Evolutionary conservation across 495 filamentous ascomycete genomes (phyloP).

Genomic region (Recurvomyces mirabilis): DNA sequence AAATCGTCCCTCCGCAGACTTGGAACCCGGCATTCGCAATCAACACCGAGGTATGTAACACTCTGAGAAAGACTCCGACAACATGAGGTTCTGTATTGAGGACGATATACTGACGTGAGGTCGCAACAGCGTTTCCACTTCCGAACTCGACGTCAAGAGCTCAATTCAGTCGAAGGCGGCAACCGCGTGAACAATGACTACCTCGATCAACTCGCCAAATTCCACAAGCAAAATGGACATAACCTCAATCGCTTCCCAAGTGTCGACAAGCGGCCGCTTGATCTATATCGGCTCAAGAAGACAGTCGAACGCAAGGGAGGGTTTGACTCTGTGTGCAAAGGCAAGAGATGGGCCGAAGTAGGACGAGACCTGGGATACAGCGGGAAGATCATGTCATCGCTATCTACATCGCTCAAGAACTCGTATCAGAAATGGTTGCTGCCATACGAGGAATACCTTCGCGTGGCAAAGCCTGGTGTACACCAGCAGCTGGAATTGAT

Average conservation of each 20-base stretch:
- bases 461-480: slow-evolving; percentile 87
- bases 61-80: background rate
- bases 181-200: slow-evolving; percentile 94
- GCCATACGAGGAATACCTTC: slow-evolving; percentile 92
- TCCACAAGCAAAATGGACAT: slow-evolving; percentile 91
- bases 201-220: slow-evolving; percentile 87
- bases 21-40: slow-evolving; percentile 96
- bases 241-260: slow-evolving; percentile 89
- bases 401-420: slow-evolving; percentile 97
- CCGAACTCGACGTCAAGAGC: slow-evolving; percentile 87
- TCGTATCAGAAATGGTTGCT: slow-evolving; percentile 93
- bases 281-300: slow-evolving; percentile 93
- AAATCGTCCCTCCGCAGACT: slow-evolving; percentile 82
- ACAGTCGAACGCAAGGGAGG: slow-evolving; percentile 87
- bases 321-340: slow-evolving; percentile 91
- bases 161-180: slow-evolving; percentile 97
- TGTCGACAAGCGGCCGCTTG: slow-evolving; percentile 94
- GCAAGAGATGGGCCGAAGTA: slow-evolving; percentile 98
- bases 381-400: slow-evolving; percentile 99
- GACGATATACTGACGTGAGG: slow-evolving; percentile 11
- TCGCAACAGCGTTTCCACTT: slow-evolving; percentile 79
- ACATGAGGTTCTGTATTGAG: background rate
- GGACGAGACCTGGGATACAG: slow-evolving; percentile 95
- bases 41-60: slow-evolving; percentile 75
- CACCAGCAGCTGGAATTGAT: slow-evolving; percentile 89